Percentiles rank a stretch among this genome's conserved stretches.
Evolutionary conservation across 2,329 filamentous ascomycete genomes (phyloP).

Genomic region (Incumbomyces delicatus): DNA sequence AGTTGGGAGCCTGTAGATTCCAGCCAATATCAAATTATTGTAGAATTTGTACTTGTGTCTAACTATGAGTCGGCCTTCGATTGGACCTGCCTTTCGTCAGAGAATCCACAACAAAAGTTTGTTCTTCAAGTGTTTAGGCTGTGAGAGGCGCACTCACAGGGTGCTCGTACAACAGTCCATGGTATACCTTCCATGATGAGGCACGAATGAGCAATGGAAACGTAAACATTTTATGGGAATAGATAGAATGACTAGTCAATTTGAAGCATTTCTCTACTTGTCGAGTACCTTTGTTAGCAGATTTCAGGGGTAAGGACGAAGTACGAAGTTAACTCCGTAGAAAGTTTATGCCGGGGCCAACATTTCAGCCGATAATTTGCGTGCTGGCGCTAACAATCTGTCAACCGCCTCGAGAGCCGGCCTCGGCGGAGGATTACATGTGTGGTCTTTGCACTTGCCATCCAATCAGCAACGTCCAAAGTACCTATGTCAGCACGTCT

Average conservation of each 20-base stretch:
- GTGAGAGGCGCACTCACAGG: background rate
- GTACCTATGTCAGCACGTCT: too few relatives aligned
- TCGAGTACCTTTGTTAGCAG: too few relatives aligned
- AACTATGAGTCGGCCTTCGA: constrained; percentile 33
- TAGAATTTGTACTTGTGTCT: constrained; percentile 34
- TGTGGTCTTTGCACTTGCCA: too few relatives aligned
- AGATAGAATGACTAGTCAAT: background rate
- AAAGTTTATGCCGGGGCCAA: too few relatives aligned
- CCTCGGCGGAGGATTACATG: too few relatives aligned
- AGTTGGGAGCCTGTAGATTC: constrained; percentile 24
- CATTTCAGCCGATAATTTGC: too few relatives aligned
- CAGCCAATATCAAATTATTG: constrained; percentile 30
- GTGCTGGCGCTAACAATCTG: too few relatives aligned
- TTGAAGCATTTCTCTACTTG: constrained; percentile 25
- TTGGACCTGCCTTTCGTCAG: constrained; percentile 25
- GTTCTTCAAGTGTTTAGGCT: background rate
- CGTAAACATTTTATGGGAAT: background rate
- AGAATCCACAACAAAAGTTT: background rate
- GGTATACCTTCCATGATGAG: background rate
- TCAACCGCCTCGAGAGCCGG: too few relatives aligned
- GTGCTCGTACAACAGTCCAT: background rate
- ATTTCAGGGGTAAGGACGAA: too few relatives aligned
- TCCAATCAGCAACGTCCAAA: too few relatives aligned
- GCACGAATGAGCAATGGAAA: background rate
- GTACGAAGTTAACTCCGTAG: too few relatives aligned